Evolutionary conservation across 164 flowering plant genomes (phyloP).

Genomic region (Malania oleifera): DNA sequence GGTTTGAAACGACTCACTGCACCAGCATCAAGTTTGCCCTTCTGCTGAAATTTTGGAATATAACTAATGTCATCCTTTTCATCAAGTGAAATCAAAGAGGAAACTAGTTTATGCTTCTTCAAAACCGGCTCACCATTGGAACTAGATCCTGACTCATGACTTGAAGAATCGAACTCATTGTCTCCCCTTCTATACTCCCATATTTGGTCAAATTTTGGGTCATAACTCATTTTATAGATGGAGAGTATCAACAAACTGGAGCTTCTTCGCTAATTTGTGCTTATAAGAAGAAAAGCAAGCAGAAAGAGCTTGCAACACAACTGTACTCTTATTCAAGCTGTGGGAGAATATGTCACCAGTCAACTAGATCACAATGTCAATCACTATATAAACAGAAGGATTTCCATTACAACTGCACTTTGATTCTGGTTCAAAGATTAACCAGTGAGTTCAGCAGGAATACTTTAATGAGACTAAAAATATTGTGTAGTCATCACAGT

Average conservation of each 20-base stretch:
- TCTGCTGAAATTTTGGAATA: conserved; percentile 8
- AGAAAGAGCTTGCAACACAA: neutral
- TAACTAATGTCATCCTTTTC: conserved; percentile 19
- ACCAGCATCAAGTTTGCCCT: neutral
- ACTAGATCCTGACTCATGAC: conserved; percentile 27
- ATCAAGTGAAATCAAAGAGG: conserved; percentile 10
- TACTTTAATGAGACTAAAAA: neutral
- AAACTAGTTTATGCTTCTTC: conserved; percentile 29
- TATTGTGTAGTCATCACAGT: neutral
- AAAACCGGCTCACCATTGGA: conserved; percentile 21
- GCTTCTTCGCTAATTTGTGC: neutral
- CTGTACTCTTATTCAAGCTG: neutral
- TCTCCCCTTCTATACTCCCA: conserved; percentile 42
- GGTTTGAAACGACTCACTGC: neutral
- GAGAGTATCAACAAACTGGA: conserved; percentile 1
- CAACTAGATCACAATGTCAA: neutral
- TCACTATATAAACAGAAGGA: neutral
- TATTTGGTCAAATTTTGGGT: conserved; percentile 25
- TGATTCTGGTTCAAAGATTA: neutral
- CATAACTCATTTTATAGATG: conserved; percentile 16
- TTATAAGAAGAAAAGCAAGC: too few relatives aligned
- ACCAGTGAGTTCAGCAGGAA: neutral
- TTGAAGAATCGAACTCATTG: conserved; percentile 28
- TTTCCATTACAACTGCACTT: conserved; percentile 2
- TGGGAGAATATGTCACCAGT: conserved; percentile 10